Evolutionary conservation across 2,329 filamentous ascomycete species (phyloP), one percentile per base, ranked within the genome.

Genomic region (Colletotrichum siamense): DNA sequence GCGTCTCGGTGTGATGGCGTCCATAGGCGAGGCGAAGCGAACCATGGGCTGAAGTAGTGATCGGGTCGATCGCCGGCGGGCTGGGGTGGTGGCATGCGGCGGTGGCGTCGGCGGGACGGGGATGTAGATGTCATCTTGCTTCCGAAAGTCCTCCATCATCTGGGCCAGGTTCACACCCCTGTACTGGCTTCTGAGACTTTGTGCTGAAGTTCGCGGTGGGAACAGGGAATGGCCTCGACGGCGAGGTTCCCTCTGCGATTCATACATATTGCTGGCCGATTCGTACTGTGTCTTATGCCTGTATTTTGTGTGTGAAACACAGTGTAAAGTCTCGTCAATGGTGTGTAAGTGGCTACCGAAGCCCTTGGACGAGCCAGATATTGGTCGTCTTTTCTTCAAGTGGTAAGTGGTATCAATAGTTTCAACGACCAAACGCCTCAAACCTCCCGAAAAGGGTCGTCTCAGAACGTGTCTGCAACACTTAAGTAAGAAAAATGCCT

Each of bases 51-150:
- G 71, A 4, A 39, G 59, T 16, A 61, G 12, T 13, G 59, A 36
- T 16, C 65, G 61, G 28, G 36, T 67, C 36, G 67, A 64, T 28
- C 72, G 36, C 26, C 49, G 64, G 13, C 74, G 74, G 59, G 12
- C 28, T 32, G 57, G 59, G 32, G 13, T 34, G 59, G 28, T 63
- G 12, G 59, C 30, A 22, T 63, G 66, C 26, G 74, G 74, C 12
- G 74, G 74, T 39, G 70, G 74, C 34, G 74, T 76, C 22, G 74
- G 74, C 59, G 74, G 74, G 28, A 76, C 59, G 5, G 74, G 74
- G 9, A 74, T 44, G 71, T 76, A 76, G 57, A 76, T 65, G 70
- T 72, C 70, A 28, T 74, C 74, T n/a, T 66, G 34, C n/a, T 69
- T 69, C 26, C 74, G 74, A 16, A 76, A 76, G 18, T 76, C 64